These are phyloP conservation scores for Acanthamoeba lenticulata DNA, from an alignment of 208 protist species.

Conservation along the genomic window DNA sequence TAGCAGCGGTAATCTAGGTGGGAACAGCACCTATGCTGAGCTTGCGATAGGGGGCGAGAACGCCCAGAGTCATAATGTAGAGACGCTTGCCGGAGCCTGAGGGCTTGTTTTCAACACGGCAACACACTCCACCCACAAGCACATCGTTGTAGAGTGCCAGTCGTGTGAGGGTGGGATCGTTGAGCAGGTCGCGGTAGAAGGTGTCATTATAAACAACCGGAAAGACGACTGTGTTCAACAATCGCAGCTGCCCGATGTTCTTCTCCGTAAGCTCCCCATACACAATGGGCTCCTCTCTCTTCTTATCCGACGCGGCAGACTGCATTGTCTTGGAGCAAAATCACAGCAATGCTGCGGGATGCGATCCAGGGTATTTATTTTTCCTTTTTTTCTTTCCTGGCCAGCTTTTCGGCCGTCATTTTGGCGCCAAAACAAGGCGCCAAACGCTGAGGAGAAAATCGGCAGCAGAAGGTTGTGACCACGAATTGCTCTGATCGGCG, in stretches of 20 bases:
- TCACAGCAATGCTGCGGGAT: too few relatives aligned
- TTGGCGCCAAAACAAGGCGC: background rate
- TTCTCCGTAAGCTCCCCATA: constrained; percentile 80
- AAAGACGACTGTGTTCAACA: constrained; percentile 76
- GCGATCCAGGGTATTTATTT: too few relatives aligned
- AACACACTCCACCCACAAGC: constrained; percentile 92
- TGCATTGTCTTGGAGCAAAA: background rate
- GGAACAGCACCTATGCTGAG: constrained; percentile 88
- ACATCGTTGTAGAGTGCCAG: constrained; percentile 90
- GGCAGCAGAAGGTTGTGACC: too few relatives aligned
- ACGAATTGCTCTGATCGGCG: too few relatives aligned
- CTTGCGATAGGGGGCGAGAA: constrained; percentile 92
- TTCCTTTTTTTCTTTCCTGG: background rate
- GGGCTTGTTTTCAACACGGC: constrained; percentile 88
- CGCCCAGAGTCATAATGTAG: constrained; percentile 95
- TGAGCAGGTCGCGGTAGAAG: constrained; percentile 75
- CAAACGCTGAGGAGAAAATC: too few relatives aligned
- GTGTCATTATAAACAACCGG: constrained; percentile 78
- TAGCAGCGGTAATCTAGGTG: too few relatives aligned
- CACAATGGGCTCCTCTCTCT: constrained; percentile 16
- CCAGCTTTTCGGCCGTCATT: background rate
- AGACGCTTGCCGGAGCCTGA: constrained; percentile 80
- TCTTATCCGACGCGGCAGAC: background rate
- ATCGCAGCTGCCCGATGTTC: constrained; percentile 76
- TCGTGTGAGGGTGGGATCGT: constrained; percentile 71